Evolutionary conservation across 2,329 filamentous ascomycete genomes (phyloP).

Genomic region (Periconia digitata): DNA sequence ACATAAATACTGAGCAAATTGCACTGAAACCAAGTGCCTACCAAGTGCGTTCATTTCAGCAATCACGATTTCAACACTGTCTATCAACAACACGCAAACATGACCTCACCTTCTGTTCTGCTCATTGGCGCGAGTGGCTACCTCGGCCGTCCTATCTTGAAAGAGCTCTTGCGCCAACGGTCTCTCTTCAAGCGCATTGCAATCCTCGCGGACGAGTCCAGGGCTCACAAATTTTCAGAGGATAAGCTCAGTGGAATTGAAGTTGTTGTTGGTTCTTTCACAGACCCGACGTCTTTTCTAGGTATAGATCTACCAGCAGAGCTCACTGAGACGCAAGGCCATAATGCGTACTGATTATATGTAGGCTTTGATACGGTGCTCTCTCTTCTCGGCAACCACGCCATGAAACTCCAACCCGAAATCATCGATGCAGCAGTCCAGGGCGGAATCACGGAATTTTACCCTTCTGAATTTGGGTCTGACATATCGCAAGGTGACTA

Average conservation of each 20-base stretch:
- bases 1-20: no score
- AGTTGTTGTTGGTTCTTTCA: constrained; percentile 9
- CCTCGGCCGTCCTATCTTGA: constrained; percentile 5
- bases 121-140: constrained; percentile 11
- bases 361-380: constrained; percentile 13
- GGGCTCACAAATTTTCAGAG: constrained; percentile 9
- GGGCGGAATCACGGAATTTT: constrained; percentile 12
- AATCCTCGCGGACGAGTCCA: constrained; percentile 10
- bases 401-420: constrained; percentile 11
- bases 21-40: no score
- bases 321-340: constrained; percentile 5
- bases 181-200: constrained; percentile 10
- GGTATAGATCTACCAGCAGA: constrained; percentile 8
- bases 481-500: constrained; percentile 12
- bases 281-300: no score
- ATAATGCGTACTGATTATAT: no score
- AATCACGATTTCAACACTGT: no score
- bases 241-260: constrained; percentile 7
- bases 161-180: constrained; percentile 4
- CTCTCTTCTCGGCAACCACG: constrained; percentile 12
- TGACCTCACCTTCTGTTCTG: constrained; percentile 9
- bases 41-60: no score
- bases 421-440: constrained; percentile 12
- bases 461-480: constrained; percentile 14
- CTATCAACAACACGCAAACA: no score